Evolutionary conservation across 108 stramenopile species (phyloP).

Genomic region (Parmales sp.): DNA sequence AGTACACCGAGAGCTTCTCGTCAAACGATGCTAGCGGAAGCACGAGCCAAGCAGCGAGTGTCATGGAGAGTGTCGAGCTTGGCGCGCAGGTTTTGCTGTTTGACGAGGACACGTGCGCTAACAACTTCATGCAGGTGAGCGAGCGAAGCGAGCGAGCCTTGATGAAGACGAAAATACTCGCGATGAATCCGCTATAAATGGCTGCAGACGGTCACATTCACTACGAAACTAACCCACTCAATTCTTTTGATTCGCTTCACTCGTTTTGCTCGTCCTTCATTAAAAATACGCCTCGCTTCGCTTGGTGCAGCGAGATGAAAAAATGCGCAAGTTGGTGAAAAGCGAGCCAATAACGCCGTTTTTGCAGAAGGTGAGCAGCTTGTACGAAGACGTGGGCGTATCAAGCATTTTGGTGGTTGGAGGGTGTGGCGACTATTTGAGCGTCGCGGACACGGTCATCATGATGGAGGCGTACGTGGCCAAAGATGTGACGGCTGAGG

Average conservation of each 20-base stretch:
- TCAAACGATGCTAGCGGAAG: constrained; percentile 81
- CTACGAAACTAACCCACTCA: no score
- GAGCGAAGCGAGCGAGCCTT: no score
- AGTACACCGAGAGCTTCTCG: constrained; percentile 59
- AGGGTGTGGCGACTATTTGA: constrained; percentile 88
- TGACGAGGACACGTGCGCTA: constrained; percentile 90
- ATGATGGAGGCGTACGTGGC: constrained; percentile 81
- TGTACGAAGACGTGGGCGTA: constrained; percentile 60
- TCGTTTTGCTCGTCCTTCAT: no score
- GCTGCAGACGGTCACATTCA: constrained; percentile 72
- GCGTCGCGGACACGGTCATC: constrained; percentile 79
- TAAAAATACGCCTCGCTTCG: no score
- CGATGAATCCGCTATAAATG: no score
- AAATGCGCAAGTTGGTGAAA: constrained; percentile 85
- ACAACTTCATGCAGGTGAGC: constrained; percentile 6
- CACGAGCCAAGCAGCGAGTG: constrained; percentile 87
- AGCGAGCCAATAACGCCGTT: constrained; percentile 92
- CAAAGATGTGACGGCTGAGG: constrained; percentile 65
- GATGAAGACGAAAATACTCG: no score
- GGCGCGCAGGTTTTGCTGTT: constrained; percentile 75
- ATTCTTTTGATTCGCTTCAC: no score
- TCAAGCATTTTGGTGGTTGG: constrained; percentile 84
- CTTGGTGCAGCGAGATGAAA: constrained; percentile 79
- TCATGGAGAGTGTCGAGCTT: constrained; percentile 77
- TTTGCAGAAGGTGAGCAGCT: constrained; percentile 65